Base-by-base conservation (phyloP, 345 rosid species). In the Erodium maritimum region DNA sequence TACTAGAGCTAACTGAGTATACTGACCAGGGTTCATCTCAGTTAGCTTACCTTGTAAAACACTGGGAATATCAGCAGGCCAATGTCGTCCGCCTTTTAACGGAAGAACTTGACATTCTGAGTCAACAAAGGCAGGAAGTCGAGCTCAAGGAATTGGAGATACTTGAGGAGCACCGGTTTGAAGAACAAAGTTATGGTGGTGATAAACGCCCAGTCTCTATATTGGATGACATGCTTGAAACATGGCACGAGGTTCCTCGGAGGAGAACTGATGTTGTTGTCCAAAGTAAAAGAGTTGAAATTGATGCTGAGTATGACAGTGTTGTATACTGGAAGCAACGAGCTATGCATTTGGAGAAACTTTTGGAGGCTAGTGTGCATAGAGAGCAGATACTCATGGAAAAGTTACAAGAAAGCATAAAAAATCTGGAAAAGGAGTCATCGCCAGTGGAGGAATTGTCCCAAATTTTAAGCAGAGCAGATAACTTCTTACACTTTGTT, bases 401-500 rank as follows among this genome's bases (percentile, higher is more conserved):
- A 70, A 91, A 84, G 75, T 54, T 91, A 55, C 70, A 80, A 16
- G 98, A 88, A 60, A 84, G 80, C 68, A 64, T 88, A 11, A 78
- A 75, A 16, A 67, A 76, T 60, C 61, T 91, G 69, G 98, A 86
- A 74, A 80, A 63, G 54, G 87, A 88, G 54, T 58, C 82, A 20
- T 84, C 98, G 0, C 96, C 96, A 0, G 89, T 86, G 0, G 95
- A 91, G 75, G 98, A 91, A 33, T 64, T 91, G 61, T 81, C 88
- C 21, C 89, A 84, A 70, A 88, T 86, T 65, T 82, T 91, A 46
- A 80, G 79, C 45, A 81, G 96, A 64, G 98, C 98, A 0, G 98
- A 91, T 64, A 88, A 88, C 61, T 91, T 88, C 77, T 69, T 91
- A 69, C 96, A 91, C 71, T 91, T 91, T 62, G 83, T 91, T 21